A percentile compares a stretch with the other conserved stretches of the same genome.
Conservation (phyloP, 164 flowering plant genomes). For the Aristolochia fimbriata region DNA sequence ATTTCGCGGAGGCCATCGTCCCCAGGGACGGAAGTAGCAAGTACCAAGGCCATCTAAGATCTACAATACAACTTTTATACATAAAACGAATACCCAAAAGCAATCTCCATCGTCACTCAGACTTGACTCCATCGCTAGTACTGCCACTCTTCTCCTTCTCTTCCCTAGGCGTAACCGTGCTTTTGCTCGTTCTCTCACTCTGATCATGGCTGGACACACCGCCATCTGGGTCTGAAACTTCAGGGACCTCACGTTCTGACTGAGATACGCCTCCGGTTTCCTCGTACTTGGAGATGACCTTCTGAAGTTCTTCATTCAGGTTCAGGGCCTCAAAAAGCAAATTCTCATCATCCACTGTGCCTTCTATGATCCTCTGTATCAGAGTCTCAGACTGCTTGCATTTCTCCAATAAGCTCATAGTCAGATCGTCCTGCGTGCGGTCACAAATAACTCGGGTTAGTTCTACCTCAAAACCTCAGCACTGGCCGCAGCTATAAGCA, state of each 20-base stretch:
- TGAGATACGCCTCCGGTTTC: not conserved
- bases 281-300: constrained; percentile 44
- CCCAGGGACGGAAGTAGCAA: too few relatives aligned
- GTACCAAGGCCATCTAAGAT: too few relatives aligned
- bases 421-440: constrained; percentile 84
- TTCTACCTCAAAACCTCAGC: not conserved
- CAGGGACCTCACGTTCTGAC: not conserved
- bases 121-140: too few relatives aligned
- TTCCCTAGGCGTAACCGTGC: too few relatives aligned
- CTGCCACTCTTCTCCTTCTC: too few relatives aligned
- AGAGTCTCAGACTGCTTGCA: constrained; percentile 63
- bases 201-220: not conserved
- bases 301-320: constrained; percentile 70
- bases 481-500: too few relatives aligned
- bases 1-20: too few relatives aligned
- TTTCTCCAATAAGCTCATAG: constrained; percentile 56
- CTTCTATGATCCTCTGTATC: constrained; percentile 60
- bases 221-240: not conserved
- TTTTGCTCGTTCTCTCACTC: too few relatives aligned
- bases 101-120: too few relatives aligned
- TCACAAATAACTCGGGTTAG: not conserved
- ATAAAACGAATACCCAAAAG: too few relatives aligned
- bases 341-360: constrained; percentile 51
- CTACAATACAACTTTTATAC: too few relatives aligned
- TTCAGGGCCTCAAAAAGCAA: constrained; percentile 75